These are phyloP conservation scores for Bothriochloa decipiens DNA, from an alignment of 176 grass and related monocot species.

Conservation along the genomic window DNA sequence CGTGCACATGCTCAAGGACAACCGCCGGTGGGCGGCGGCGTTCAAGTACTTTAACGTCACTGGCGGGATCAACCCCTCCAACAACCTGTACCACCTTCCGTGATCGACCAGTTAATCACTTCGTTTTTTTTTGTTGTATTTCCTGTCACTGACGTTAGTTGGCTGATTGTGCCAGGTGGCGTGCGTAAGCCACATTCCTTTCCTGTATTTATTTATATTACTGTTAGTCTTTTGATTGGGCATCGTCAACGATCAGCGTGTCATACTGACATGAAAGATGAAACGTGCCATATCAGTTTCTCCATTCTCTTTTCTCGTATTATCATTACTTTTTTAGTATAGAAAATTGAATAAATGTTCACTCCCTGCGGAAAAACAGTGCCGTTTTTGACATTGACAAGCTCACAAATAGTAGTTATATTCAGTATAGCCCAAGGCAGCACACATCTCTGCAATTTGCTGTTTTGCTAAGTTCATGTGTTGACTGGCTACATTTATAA, in stretches of 20 bases:
- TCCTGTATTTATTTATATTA: not conserved
- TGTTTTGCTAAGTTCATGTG: too few relatives aligned
- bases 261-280: too few relatives aligned
- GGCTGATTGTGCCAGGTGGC: slow-evolving; percentile 1
- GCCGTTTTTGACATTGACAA: too few relatives aligned
- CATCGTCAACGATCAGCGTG: not conserved
- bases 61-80: slow-evolving; percentile 20
- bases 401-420: too few relatives aligned
- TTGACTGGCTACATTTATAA: too few relatives aligned
- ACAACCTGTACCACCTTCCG: slow-evolving; percentile 40
- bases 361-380: too few relatives aligned
- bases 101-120: not conserved
- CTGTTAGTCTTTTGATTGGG: not conserved
- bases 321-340: too few relatives aligned
- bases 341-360: too few relatives aligned
- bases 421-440: too few relatives aligned
- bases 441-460: too few relatives aligned
- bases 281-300: too few relatives aligned
- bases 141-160: not conserved
- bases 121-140: not conserved
- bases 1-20: slow-evolving; percentile 82
- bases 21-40: slow-evolving; percentile 58
- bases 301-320: too few relatives aligned
- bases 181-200: slow-evolving; percentile 32
- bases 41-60: slow-evolving; percentile 82